Base-by-base conservation (phyloP, 192 early-diverging fungal genomes). In the Rhizophagus sp. region DNA sequence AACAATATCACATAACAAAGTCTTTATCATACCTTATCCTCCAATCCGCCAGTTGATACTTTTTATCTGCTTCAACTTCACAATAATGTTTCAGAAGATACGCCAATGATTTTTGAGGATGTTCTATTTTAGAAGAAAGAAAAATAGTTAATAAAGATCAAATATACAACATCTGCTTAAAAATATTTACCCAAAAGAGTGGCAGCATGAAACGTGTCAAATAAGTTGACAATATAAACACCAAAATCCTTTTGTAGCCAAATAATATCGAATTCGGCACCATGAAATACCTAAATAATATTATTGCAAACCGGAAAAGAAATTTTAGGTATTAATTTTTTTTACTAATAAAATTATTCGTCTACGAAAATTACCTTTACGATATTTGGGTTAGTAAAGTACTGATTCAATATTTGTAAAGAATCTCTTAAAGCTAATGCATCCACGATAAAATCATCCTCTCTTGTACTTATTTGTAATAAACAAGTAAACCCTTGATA, bases 181-280 rank as follows among this genome's bases (percentile, higher is more conserved):
- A 8, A 11, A 39, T 25, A 70, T 80, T 73, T 82, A 88, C 84
- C 85, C n/a, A 99, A 88, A 34, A 95, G 85, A 50, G 95, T 88
- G 4, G 96, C 92, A 13, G 97, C 97, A 75, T 97, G 96, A 83
- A 93, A 98, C 0, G 98, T 99, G 85, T 99, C 98, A 83, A 98
- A 99, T 22, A 99, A 82, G 62, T 96, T 95, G 7, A 99, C 98
- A 62, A 99, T 84, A 77, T 99, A 99, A 9, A 97, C 85, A 33
- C 96, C 97, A 84, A 99, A 99, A 79, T 99, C 98, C 25, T 93
- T 90, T 85, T 99, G 98, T 74, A 99, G 88, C 98, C 98, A 99
- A 72, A 91, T 83, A 24, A 99, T 91, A 90, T 99, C 98, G 84
- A 84, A 90, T 25, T 97, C 95, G n/a, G 98, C 97, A 83, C 98